Evolutionary conservation across 768 basidiomycete species (phyloP).

Genomic region (Lactifluus volemus): DNA sequence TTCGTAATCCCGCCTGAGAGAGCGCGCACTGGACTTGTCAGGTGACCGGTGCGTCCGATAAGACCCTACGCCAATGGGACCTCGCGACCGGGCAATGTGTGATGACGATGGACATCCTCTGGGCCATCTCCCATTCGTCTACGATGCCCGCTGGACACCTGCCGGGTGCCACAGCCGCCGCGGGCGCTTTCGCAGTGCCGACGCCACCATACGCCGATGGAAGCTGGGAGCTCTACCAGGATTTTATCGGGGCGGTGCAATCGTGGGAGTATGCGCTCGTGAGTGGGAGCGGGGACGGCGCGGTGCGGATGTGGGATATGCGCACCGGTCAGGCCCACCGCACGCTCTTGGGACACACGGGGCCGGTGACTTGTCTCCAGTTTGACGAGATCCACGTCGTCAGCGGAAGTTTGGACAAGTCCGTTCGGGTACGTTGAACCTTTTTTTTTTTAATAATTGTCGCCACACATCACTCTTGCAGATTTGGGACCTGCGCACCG

Average conservation of each 20-base stretch:
- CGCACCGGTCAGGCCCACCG: slow-evolving; percentile 95
- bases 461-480: slow-evolving; percentile 23
- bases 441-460: neutral
- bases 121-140: slow-evolving; percentile 93
- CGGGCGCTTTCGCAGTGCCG: slow-evolving; percentile 68
- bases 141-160: slow-evolving; percentile 33
- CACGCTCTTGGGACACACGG: slow-evolving; percentile 87
- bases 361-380: slow-evolving; percentile 86
- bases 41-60: slow-evolving; percentile 98
- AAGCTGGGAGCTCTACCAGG: slow-evolving; percentile 90
- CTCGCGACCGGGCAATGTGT: slow-evolving; percentile 95
- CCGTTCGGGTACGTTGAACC: slow-evolving; percentile 56
- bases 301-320: slow-evolving; percentile 99
- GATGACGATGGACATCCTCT: slow-evolving; percentile 98
- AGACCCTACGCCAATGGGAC: slow-evolving; percentile 98
- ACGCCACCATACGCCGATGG: slow-evolving; percentile 87
- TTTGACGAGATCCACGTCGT: slow-evolving; percentile 94
- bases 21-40: slow-evolving; percentile 24
- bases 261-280: slow-evolving; percentile 99
- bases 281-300: slow-evolving; percentile 95
- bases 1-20: neutral
- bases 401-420: slow-evolving; percentile 90
- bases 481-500: slow-evolving; percentile 97
- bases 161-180: slow-evolving; percentile 41
- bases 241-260: slow-evolving; percentile 95